Evolutionary conservation across 2,329 filamentous ascomycete genomes (phyloP).

Genomic region (Xylogone sp.): DNA sequence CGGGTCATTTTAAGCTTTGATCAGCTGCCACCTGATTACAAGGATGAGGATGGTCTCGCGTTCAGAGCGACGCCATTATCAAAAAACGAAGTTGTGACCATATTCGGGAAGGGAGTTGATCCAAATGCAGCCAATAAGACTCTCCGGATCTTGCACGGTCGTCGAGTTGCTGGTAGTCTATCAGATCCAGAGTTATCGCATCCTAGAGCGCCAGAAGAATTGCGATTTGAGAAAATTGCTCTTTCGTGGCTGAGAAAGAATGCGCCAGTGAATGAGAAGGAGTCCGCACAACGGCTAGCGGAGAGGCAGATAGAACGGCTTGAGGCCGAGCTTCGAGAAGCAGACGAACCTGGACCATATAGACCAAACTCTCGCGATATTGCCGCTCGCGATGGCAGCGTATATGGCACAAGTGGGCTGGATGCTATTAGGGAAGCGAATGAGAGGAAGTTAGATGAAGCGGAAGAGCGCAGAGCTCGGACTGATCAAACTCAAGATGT

Average conservation of each 20-base stretch:
- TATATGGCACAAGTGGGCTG: constrained; percentile 55
- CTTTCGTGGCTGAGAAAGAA: constrained; percentile 52
- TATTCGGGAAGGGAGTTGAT: constrained; percentile 49
- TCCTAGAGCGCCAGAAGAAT: constrained; percentile 10
- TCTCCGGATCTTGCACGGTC: constrained; percentile 56
- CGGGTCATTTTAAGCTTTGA: constrained; percentile 48
- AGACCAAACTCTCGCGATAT: constrained; percentile 20
- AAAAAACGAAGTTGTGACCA: constrained; percentile 38
- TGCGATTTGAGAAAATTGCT: constrained; percentile 38
- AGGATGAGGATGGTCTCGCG: constrained; percentile 49
- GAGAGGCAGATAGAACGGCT: constrained; percentile 58
- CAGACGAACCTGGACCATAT: constrained; percentile 24
- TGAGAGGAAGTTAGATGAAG: constrained; percentile 39
- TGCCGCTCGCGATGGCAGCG: constrained; percentile 27
- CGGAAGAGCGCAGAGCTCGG: constrained; percentile 29
- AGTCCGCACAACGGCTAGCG: constrained; percentile 57
- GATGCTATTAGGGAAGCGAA: constrained; percentile 54
- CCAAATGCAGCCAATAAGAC: constrained; percentile 46
- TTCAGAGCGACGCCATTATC: constrained; percentile 50
- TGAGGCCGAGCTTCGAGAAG: constrained; percentile 34
- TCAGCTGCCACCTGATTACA: constrained; percentile 54
- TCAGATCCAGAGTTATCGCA: constrained; percentile 49
- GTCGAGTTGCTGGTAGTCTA: constrained; percentile 60
- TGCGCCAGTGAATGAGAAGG: constrained; percentile 55
- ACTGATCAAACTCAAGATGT: constrained; percentile 37